Evolutionary conservation across 768 basidiomycete genomes (phyloP).

Genomic region (Kwoniella dendrophila): DNA sequence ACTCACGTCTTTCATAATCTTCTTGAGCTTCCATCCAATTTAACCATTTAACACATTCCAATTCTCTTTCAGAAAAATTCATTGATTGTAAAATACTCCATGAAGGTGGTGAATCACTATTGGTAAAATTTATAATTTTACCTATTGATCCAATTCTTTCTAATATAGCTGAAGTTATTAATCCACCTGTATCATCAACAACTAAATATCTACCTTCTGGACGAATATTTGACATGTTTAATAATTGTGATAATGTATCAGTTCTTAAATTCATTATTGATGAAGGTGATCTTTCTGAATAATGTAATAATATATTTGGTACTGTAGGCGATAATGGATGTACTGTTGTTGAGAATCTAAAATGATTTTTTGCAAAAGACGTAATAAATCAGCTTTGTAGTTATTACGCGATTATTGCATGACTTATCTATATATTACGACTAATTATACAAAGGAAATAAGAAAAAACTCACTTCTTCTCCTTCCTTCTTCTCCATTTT

Average conservation of each 20-base stretch:
- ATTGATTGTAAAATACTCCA: slow-evolving; percentile 79
- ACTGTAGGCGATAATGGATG: slow-evolving; percentile 84
- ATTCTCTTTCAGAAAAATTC: slow-evolving; percentile 73
- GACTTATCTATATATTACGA: no score
- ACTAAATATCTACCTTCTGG: slow-evolving; percentile 86
- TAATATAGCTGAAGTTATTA: slow-evolving; percentile 79
- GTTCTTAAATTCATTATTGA: slow-evolving; percentile 76
- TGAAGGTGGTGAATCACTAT: slow-evolving; percentile 88
- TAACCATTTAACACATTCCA: slow-evolving; percentile 60
- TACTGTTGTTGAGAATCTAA: slow-evolving; percentile 77
- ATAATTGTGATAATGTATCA: slow-evolving; percentile 85
- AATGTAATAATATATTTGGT: slow-evolving; percentile 84
- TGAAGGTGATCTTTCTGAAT: slow-evolving; percentile 77
- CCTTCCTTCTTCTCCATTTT: slow-evolving; percentile 94
- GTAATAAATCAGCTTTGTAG: no score
- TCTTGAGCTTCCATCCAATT: slow-evolving; percentile 91
- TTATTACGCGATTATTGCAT: no score
- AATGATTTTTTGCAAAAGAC: no score
- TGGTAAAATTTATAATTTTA: slow-evolving; percentile 77
- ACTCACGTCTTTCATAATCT: slow-evolving; percentile 62
- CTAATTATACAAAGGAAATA: not conserved
- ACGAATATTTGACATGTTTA: slow-evolving; percentile 77
- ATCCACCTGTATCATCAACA: slow-evolving; percentile 88
- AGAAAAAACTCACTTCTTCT: slow-evolving; percentile 74
- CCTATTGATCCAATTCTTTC: slow-evolving; percentile 87